Evolutionary conservation across 2,329 filamentous ascomycete genomes (phyloP).

Genomic region (Fusarium succisae): DNA sequence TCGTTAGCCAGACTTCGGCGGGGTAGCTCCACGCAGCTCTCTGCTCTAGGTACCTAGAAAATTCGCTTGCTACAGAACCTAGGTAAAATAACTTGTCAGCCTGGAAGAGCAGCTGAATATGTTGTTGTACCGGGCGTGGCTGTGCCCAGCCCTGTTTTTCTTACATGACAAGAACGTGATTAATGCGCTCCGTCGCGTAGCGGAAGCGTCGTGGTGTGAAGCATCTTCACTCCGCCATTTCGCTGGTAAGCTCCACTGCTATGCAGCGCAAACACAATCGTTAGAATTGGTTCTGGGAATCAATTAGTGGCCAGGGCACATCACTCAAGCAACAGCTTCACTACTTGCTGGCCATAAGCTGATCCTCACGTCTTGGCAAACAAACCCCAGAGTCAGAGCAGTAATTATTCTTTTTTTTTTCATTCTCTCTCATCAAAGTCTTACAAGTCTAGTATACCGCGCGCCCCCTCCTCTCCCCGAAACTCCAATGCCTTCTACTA

Average conservation of each 20-base stretch:
- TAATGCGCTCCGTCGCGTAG: neutral
- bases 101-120: neutral
- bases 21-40: neutral
- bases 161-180: neutral
- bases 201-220: neutral
- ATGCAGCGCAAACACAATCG: no score
- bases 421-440: constrained; percentile 16
- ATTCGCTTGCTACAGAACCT: neutral
- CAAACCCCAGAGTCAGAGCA: neutral
- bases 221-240: neutral
- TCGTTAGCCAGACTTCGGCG: neutral
- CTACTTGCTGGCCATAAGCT: neutral
- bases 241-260: neutral
- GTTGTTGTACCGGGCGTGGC: neutral
- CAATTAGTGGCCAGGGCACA: neutral
- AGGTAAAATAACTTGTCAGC: neutral
- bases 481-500: constrained; percentile 27
- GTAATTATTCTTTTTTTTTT: neutral
- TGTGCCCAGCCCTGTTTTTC: neutral
- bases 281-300: neutral
- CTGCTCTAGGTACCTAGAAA: neutral
- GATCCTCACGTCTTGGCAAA: neutral
- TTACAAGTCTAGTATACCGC: constrained; percentile 27
- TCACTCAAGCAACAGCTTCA: neutral
- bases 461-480: neutral